Evolutionary conservation across 2,329 filamentous ascomycete genomes (phyloP).

Genomic region (Lachnellula cervina): DNA sequence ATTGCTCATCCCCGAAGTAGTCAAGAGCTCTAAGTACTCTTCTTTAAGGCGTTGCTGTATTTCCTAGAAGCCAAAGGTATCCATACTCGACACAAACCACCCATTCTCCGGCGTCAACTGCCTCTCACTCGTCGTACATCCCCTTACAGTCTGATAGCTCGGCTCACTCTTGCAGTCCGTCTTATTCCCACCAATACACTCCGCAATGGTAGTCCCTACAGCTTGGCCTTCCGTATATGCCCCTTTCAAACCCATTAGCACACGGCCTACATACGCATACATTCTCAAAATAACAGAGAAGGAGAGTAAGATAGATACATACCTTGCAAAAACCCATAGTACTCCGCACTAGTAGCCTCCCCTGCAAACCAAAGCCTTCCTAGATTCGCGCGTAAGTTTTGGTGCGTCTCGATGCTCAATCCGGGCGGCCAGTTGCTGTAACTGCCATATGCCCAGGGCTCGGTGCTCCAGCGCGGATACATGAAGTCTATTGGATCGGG

Average conservation of each 20-base stretch:
- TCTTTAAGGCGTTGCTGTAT: too few relatives aligned
- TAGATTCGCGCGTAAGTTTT: conserved; percentile 63
- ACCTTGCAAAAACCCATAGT: conserved; percentile 63
- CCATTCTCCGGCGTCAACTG: conserved; percentile 10
- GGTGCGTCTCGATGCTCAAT: conserved; percentile 59
- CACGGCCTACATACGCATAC: too few relatives aligned
- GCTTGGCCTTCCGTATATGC: conserved; percentile 53
- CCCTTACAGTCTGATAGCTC: conserved; percentile 8
- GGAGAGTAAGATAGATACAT: background rate
- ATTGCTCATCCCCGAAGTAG: too few relatives aligned
- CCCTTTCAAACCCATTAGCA: background rate
- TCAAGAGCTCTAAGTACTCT: too few relatives aligned
- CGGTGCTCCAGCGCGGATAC: conserved; percentile 47
- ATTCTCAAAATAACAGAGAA: background rate
- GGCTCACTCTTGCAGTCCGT: conserved; percentile 7
- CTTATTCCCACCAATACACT: conserved; percentile 28
- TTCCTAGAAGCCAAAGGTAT: conserved; percentile 10
- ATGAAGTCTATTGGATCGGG: conserved; percentile 48
- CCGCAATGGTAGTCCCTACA: conserved; percentile 42
- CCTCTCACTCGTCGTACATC: conserved; percentile 9
- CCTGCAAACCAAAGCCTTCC: conserved; percentile 60
- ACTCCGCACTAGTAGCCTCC: conserved; percentile 57
- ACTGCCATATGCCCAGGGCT: conserved; percentile 49
- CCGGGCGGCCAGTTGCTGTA: conserved; percentile 66
- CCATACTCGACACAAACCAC: conserved; percentile 13